These are phyloP conservation scores for Suhomyces xylopsoci DNA, from an alignment of 805 yeast genomes.

Conservation along the genomic window DNA sequence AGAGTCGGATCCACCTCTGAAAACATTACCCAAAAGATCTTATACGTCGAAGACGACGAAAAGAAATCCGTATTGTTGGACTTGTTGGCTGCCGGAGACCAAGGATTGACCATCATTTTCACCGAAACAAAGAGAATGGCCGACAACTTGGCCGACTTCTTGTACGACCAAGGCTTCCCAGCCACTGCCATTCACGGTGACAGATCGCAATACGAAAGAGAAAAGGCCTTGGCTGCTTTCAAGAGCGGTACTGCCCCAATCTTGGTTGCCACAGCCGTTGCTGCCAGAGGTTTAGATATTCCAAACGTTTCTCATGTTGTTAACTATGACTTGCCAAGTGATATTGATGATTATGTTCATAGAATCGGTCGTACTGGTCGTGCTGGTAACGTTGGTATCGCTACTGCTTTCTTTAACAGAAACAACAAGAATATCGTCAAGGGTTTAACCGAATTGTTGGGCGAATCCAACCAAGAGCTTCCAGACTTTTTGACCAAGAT, in stretches of 20 bases:
- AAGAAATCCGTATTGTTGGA: slow-evolving; percentile 86
- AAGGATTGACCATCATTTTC: slow-evolving; percentile 87
- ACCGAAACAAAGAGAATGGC: slow-evolving; percentile 99
- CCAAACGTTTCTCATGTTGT: slow-evolving; percentile 98
- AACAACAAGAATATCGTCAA: slow-evolving; percentile 85
- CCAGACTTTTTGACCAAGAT: slow-evolving; percentile 83
- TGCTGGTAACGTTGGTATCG: slow-evolving; percentile 99
- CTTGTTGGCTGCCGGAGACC: slow-evolving; percentile 69
- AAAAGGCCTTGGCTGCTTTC: slow-evolving; percentile 92
- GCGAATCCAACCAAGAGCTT: slow-evolving; percentile 97
- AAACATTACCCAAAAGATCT: slow-evolving; percentile 91
- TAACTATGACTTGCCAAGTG: slow-evolving; percentile 95
- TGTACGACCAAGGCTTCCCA: slow-evolving; percentile 84
- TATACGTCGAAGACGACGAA: slow-evolving; percentile 93
- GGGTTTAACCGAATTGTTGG: slow-evolving; percentile 79
- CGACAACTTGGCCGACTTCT: slow-evolving; percentile 88
- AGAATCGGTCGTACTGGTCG: slow-evolving; percentile 99
- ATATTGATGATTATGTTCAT: slow-evolving; percentile 97
- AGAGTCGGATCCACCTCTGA: slow-evolving; percentile 99
- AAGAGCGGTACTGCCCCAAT: slow-evolving; percentile 89
- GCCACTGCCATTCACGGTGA: slow-evolving; percentile 99
- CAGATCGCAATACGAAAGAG: slow-evolving; percentile 97
- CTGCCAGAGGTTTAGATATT: slow-evolving; percentile 99
- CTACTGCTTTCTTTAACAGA: slow-evolving; percentile 98
- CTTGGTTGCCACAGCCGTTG: slow-evolving; percentile 98